Evolutionary conservation across 2,329 filamentous ascomycete genomes (phyloP), one percentile per base, ranked within the genome.

Genomic region (Balansia obtecta): DNA sequence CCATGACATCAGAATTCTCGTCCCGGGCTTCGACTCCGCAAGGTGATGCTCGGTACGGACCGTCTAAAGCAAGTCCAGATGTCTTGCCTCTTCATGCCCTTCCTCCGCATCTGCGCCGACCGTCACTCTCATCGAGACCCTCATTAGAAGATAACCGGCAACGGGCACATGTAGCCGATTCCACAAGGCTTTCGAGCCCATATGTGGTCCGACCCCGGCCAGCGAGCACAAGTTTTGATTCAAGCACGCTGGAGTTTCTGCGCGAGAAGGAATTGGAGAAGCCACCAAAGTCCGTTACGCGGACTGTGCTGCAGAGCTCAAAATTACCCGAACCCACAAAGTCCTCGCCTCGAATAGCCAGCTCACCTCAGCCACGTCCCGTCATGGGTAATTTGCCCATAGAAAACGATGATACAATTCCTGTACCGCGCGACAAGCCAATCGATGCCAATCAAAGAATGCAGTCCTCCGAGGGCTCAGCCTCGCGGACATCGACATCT

Each of bases 401-500:
- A 40, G 82, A 81, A 2, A 82, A 86, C 67, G 88, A 95, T 75
- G 71, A 80, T 53, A 67, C 72, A 2, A 79, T 79, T 46, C 69
- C 72, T 44, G 77, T 81, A 60, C 75, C 71, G 3, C 16, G 39
- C 15, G 58, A 58, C 56, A 81, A 78, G 53, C 75, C 69, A 39
- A 18, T 39, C 3, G 69, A 65, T 44, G 57, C 74, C 56, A 69
- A 71, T 45, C 95, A 95, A 64, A 79, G 86, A 11, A 75, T 82
- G 1, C 93, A 87, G 64, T 68, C 95, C 1, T 75, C 85, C 50
- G 82, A 84, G 0, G 68, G 88, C 16, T 81, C 85, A 7, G 82
- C 81, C 39, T 86, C 85, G 27, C 95, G 93, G 66, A 87, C 95
- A 38, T 73, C 96, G n/a, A 84, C 83, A 5, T 87, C 89, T 22